These are phyloP conservation scores for Xylaria sp. DNA, from an alignment of 2,329 filamentous ascomycete genomes.

Conservation along the genomic window DNA sequence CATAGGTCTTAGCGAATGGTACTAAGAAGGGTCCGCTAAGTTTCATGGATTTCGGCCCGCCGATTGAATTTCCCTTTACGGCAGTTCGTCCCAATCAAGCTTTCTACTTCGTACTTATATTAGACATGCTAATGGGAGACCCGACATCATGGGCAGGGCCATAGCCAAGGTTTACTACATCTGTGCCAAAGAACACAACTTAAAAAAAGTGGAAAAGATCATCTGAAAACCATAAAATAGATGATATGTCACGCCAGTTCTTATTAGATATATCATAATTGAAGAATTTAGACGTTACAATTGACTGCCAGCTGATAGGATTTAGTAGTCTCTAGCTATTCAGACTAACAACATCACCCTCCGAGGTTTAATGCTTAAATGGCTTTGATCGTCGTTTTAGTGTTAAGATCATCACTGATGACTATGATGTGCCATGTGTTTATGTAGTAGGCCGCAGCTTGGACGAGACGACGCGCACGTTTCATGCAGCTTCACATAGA, in stretches of 20 bases:
- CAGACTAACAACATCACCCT: no score
- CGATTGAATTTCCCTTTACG: constrained; percentile 23
- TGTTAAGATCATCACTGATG: constrained; percentile 1
- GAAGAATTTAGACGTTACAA: no score
- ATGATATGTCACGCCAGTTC: no score
- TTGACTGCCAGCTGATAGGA: no score
- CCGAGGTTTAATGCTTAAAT: constrained; percentile 1
- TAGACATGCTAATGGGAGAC: constrained; percentile 21
- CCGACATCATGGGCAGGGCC: constrained; percentile 9
- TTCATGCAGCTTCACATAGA: constrained; percentile 11
- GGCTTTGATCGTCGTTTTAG: constrained; percentile 9
- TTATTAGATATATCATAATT: no score
- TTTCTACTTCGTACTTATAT: not conserved
- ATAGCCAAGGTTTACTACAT: not conserved
- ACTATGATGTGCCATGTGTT: not conserved
- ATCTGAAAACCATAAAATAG: no score
- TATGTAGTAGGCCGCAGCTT: not conserved
- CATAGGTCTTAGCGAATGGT: not conserved
- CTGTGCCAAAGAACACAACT: no score
- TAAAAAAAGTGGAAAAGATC: no score
- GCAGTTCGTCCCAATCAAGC: constrained; percentile 22
- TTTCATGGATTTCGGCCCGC: not conserved
- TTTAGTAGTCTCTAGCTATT: not conserved
- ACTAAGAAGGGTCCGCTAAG: not conserved
- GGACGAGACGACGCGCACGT: not conserved